Evolutionary conservation across 345 rosid species (phyloP).

Genomic region (Eucalyptus rudis): DNA sequence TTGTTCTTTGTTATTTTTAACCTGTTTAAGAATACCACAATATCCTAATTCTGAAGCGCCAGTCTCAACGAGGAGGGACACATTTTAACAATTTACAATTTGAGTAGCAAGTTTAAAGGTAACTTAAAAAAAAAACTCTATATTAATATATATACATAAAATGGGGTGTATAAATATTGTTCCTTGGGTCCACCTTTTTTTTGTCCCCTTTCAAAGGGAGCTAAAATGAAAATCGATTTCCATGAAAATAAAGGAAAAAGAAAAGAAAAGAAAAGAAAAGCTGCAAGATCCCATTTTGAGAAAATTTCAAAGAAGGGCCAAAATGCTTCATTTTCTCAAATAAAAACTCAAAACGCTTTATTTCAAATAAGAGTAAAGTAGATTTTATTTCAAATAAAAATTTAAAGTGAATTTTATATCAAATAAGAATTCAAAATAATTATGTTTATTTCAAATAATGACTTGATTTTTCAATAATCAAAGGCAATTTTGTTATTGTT

Average conservation of each 20-base stretch:
- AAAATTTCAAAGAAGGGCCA: too few relatives aligned
- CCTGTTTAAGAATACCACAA: too few relatives aligned
- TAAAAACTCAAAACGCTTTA: fast-evolving
- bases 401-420: fast-evolving
- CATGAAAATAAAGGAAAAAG: background rate
- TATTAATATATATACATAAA: background rate
- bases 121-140: background rate
- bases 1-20: too few relatives aligned
- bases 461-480: fast-evolving
- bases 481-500: fast-evolving
- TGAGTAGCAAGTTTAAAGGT: background rate
- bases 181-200: background rate
- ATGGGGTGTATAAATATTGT: background rate
- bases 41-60: too few relatives aligned
- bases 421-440: too few relatives aligned
- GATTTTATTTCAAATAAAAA: too few relatives aligned
- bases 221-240: background rate
- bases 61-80: background rate
- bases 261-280: background rate
- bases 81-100: background rate
- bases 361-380: too few relatives aligned
- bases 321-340: too few relatives aligned
- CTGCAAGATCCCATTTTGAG: background rate
- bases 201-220: background rate
- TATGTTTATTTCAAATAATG: fast-evolving